Percentiles rank a stretch among this genome's conserved stretches.
These are phyloP conservation scores for Coix lacrymajobi DNA, from an alignment of 176 grass and related monocot genomes.

Conservation along the genomic window DNA sequence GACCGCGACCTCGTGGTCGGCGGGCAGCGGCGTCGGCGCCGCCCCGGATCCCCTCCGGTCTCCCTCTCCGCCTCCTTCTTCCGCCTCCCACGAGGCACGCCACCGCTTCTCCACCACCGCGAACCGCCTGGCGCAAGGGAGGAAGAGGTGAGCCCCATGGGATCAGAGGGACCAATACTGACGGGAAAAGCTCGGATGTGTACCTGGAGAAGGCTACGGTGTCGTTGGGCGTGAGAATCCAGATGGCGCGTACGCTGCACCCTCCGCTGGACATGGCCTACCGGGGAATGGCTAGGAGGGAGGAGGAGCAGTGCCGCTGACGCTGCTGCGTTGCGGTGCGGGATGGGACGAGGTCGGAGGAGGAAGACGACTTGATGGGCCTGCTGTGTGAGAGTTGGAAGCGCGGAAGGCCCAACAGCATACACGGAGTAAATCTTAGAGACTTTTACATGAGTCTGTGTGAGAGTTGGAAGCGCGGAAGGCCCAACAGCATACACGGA, in stretches of 20 bases:
- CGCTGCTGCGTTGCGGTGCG: not conserved
- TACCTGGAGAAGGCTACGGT: conserved; percentile 80
- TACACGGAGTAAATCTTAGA: no score
- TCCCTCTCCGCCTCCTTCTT: conserved; percentile 1
- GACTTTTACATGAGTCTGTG: no score
- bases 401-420: not conserved
- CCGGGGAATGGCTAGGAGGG: not conserved
- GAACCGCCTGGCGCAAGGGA: conserved; percentile 40
- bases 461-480: not conserved
- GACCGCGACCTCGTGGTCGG: conserved; percentile 55
- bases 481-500: not conserved
- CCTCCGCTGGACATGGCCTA: conserved; percentile 46
- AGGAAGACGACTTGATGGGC: conserved; percentile 7
- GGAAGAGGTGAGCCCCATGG: not conserved
- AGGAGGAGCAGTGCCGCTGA: not conserved
- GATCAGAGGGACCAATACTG: not conserved
- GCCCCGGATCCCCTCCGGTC: not conserved
- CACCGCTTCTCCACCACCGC: conserved; percentile 88
- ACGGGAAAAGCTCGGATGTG: not conserved
- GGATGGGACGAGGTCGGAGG: not conserved
- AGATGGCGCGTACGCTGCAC: conserved; percentile 78
- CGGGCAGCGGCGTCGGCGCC: conserved; percentile 39
- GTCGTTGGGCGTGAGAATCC: conserved; percentile 68
- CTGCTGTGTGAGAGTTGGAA: not conserved
- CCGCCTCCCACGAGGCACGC: conserved; percentile 52